phyloP scores from a whole-genome alignment of 306 rosid species.

The Calophaca sinica region DNA sequence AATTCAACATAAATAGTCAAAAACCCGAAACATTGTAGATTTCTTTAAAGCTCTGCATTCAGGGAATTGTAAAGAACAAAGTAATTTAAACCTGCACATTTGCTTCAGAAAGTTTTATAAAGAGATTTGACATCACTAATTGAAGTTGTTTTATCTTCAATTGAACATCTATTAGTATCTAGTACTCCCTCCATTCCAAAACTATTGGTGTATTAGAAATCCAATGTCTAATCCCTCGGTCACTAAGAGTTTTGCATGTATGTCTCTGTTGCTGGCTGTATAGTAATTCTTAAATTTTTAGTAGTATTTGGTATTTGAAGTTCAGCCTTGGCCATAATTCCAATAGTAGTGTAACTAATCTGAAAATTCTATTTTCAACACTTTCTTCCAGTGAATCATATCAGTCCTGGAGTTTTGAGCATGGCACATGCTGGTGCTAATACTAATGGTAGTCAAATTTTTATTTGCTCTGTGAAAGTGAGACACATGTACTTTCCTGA shows the following conservation, averaged over 20 bases:
- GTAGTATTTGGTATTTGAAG: conserved; percentile 8
- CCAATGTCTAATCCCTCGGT: background rate
- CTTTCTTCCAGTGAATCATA: conserved; percentile 79
- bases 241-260: conserved; percentile 73
- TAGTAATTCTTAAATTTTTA: conserved; percentile 6
- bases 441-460: conserved; percentile 86
- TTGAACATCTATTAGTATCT: no score
- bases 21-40: background rate
- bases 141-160: no score
- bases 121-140: background rate
- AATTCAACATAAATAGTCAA: conserved; percentile 25
- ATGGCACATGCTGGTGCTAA: conserved; percentile 93
- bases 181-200: no score
- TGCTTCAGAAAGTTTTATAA: conserved; percentile 18
- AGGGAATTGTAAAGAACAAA: background rate
- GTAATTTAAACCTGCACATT: conserved; percentile 60
- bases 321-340: conserved; percentile 8
- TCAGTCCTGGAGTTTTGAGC: conserved; percentile 87
- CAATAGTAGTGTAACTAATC: background rate
- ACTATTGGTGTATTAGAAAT: no score
- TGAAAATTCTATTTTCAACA: conserved; percentile 32
- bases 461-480: conserved; percentile 83
- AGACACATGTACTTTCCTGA: conserved; percentile 38
- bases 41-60: background rate
- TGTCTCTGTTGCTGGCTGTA: conserved; percentile 40